These are phyloP conservation scores for Glycine tomentella DNA, from an alignment of 306 rosid genomes.

Conservation along the genomic window DNA sequence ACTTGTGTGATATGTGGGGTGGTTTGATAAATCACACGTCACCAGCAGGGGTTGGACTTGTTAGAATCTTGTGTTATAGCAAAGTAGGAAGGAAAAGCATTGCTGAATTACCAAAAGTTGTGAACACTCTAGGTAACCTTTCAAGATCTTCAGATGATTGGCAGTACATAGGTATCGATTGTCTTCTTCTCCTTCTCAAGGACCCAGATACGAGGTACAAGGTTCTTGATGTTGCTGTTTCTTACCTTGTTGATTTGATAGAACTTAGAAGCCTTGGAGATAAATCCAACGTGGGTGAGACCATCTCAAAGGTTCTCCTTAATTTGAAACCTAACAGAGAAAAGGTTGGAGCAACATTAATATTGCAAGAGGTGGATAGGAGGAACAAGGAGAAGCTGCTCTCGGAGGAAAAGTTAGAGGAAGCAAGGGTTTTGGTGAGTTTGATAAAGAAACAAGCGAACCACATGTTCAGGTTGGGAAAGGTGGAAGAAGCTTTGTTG, in stretches of 20 bases:
- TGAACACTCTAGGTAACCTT: constrained; percentile 61
- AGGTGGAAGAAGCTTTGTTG: constrained; percentile 57
- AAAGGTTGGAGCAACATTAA: too few relatives aligned
- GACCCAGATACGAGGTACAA: constrained; percentile 70
- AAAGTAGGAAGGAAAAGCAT: constrained; percentile 66
- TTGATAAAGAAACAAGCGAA: constrained; percentile 65
- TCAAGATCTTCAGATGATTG: constrained; percentile 90
- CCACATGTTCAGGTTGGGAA: constrained; percentile 58
- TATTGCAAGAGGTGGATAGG: constrained; percentile 37
- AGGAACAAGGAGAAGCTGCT: constrained; percentile 51
- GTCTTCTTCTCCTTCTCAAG: constrained; percentile 78
- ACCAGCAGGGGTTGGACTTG: constrained; percentile 74
- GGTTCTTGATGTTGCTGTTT: constrained; percentile 55
- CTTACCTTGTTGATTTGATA: constrained; percentile 65
- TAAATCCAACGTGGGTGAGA: constrained; percentile 62
- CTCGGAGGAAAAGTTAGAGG: constrained; percentile 51
- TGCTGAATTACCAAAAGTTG: constrained; percentile 53
- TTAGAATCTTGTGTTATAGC: constrained; percentile 71
- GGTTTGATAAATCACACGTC: constrained; percentile 73
- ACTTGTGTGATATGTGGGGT: constrained; percentile 80
- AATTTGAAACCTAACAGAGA: constrained; percentile 6
- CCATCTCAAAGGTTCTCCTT: constrained; percentile 59
- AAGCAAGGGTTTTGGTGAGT: constrained; percentile 48
- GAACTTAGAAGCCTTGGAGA: constrained; percentile 67
- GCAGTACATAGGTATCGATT: constrained; percentile 84